Percentiles rank a stretch among this genome's conserved stretches.
Conservation (phyloP, 768 basidiomycete species). For the Hemileccinum rubropunctum region DNA sequence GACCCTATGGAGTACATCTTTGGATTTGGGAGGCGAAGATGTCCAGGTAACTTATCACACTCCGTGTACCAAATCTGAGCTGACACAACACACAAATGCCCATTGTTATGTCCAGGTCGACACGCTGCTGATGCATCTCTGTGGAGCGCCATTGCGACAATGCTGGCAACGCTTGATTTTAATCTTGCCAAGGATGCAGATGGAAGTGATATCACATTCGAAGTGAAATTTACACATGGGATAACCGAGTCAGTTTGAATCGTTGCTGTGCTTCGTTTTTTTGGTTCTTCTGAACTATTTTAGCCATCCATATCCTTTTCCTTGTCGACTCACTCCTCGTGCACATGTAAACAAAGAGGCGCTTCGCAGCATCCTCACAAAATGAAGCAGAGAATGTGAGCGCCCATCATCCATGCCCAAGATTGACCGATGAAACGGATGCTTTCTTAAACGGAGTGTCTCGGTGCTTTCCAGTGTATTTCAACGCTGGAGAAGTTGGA, state of each 20-base stretch:
- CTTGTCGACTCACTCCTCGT: background rate
- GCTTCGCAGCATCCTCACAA: background rate
- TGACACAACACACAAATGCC: too few relatives aligned
- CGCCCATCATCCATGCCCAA: too few relatives aligned
- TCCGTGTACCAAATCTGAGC: background rate
- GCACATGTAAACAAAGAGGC: background rate
- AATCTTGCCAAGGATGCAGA: constrained; percentile 2
- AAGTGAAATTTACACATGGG: constrained; percentile 1
- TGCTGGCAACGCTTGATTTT: constrained; percentile 10
- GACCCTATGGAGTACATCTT: constrained; percentile 5
- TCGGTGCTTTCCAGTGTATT: too few relatives aligned
- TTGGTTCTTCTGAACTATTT: background rate
- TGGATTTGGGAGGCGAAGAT: constrained; percentile 9
- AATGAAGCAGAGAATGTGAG: background rate
- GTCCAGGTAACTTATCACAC: background rate
- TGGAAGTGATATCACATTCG: constrained; percentile 9
- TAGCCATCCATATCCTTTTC: background rate
- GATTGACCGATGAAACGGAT: too few relatives aligned
- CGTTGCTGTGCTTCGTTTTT: background rate
- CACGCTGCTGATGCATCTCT: constrained; percentile 8
- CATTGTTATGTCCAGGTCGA: background rate
- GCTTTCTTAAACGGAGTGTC: too few relatives aligned
- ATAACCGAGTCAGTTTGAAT: background rate
- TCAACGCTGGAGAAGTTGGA: too few relatives aligned
- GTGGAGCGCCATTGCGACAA: constrained; percentile 7